Conservation (phyloP, 2,329 filamentous ascomycete species). For the Alternaria arbusti region DNA sequence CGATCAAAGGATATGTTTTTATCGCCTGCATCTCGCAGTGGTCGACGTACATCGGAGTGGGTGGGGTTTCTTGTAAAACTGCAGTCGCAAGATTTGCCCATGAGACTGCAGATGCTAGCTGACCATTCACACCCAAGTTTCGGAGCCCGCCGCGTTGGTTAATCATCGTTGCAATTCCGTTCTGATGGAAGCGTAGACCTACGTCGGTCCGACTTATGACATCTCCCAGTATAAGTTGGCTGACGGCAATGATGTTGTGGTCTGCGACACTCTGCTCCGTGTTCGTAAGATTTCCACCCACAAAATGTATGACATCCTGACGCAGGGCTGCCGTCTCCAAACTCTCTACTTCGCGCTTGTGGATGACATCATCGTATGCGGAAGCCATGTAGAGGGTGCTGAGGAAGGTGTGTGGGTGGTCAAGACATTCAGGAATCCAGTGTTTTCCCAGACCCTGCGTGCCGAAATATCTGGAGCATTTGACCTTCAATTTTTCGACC, state of each 20-base stretch:
- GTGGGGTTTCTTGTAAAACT: constrained; percentile 38
- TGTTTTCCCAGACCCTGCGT: constrained; percentile 39
- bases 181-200: constrained; percentile 33
- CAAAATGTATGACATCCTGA: constrained; percentile 44
- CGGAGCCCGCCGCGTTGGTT: constrained; percentile 42
- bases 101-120: constrained; percentile 39
- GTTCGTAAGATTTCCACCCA: constrained; percentile 35
- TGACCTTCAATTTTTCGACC: constrained; percentile 43
- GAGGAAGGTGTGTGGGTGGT: constrained; percentile 43
- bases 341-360: constrained; percentile 32
- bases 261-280: constrained; percentile 33
- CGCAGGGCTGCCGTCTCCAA: constrained; percentile 39
- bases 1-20: constrained; percentile 22
- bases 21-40: constrained; percentile 24
- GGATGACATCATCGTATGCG: constrained; percentile 41
- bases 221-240: constrained; percentile 45
- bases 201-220: constrained; percentile 37
- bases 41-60: constrained; percentile 35
- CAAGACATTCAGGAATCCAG: constrained; percentile 46
- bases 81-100: constrained; percentile 44
- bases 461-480: constrained; percentile 45
- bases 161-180: constrained; percentile 41
- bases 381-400: constrained; percentile 47
- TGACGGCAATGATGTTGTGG: constrained; percentile 44
- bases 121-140: constrained; percentile 38